These are phyloP conservation scores for Bipolaris zeicola DNA, from an alignment of 2,329 filamentous ascomycete genomes.

Conservation along the genomic window DNA sequence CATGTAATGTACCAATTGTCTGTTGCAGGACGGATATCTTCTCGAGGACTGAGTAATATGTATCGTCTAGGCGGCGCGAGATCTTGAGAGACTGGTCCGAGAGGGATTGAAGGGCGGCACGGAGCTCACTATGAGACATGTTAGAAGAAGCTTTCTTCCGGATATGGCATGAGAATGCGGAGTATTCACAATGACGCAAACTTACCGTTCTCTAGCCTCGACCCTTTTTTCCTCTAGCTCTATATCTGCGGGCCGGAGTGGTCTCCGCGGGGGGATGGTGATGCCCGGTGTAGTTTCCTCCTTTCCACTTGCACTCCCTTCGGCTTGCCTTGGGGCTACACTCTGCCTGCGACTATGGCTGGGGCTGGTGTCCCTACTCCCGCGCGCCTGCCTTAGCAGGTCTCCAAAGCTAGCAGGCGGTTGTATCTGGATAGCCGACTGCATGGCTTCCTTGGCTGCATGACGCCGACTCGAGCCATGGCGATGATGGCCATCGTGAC, in stretches of 20 bases:
- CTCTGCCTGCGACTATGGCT: slow-evolving; percentile 40
- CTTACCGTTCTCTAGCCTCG: slow-evolving; percentile 48
- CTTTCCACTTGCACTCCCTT: slow-evolving; percentile 14
- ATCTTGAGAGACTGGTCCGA: slow-evolving; percentile 65
- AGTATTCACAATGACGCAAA: slow-evolving; percentile 5
- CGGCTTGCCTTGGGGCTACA: slow-evolving; percentile 20
- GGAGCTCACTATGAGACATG: slow-evolving; percentile 45
- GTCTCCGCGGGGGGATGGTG: slow-evolving; percentile 27
- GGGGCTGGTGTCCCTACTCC: slow-evolving; percentile 38
- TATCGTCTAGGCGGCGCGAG: slow-evolving; percentile 71
- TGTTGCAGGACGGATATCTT: slow-evolving; percentile 68
- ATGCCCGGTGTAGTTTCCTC: slow-evolving; percentile 17
- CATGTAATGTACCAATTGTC: slow-evolving; percentile 68
- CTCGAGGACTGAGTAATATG: slow-evolving; percentile 74
- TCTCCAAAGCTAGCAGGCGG: slow-evolving; percentile 54
- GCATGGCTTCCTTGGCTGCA: slow-evolving; percentile 50
- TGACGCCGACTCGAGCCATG: slow-evolving; percentile 42
- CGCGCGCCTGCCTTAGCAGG: slow-evolving; percentile 47
- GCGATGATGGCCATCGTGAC: slow-evolving; percentile 36
- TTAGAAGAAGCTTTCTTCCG: slow-evolving; percentile 16
- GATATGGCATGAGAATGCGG: background rate
- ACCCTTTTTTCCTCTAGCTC: slow-evolving; percentile 42
- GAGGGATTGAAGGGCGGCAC: slow-evolving; percentile 53
- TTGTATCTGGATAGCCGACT: slow-evolving; percentile 53
- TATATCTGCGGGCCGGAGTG: slow-evolving; percentile 49